Evolutionary conservation across 306 rosid species (phyloP).

Genomic region (Ormosia emarginata): DNA sequence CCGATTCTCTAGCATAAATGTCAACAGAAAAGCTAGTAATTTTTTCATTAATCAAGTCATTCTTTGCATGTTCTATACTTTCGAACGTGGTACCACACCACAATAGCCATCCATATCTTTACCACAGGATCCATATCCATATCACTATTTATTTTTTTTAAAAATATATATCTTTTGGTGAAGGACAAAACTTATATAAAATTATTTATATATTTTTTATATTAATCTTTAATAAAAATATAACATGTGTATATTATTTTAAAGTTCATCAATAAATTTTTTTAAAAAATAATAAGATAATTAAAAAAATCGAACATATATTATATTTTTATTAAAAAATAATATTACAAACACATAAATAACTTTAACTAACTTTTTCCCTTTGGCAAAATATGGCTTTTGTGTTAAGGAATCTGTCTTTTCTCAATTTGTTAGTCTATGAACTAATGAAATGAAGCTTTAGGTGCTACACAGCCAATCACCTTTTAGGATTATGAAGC

Average conservation of each 20-base stretch:
- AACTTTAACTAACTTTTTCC: too few relatives aligned
- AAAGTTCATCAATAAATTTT: too few relatives aligned
- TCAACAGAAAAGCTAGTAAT: neutral
- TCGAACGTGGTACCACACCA: neutral
- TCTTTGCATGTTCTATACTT: conserved; percentile 19
- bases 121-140: neutral
- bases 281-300: too few relatives aligned
- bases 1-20: conserved; percentile 1
- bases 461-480: neutral
- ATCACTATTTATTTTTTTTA: neutral
- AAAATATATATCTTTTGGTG: too few relatives aligned
- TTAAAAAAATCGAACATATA: too few relatives aligned
- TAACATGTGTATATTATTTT: too few relatives aligned
- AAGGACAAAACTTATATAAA: too few relatives aligned
- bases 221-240: too few relatives aligned
- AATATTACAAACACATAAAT: too few relatives aligned
- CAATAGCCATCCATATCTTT: neutral
- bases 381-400: neutral
- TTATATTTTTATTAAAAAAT: too few relatives aligned
- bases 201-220: too few relatives aligned
- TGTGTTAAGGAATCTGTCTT: conserved; percentile 7
- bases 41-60: conserved; percentile 15
- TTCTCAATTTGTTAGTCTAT: neutral
- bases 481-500: neutral
- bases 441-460: neutral